These are phyloP conservation scores for Stentor coeruleus DNA, from an alignment of 73 alveolate species.

Conservation along the genomic window DNA sequence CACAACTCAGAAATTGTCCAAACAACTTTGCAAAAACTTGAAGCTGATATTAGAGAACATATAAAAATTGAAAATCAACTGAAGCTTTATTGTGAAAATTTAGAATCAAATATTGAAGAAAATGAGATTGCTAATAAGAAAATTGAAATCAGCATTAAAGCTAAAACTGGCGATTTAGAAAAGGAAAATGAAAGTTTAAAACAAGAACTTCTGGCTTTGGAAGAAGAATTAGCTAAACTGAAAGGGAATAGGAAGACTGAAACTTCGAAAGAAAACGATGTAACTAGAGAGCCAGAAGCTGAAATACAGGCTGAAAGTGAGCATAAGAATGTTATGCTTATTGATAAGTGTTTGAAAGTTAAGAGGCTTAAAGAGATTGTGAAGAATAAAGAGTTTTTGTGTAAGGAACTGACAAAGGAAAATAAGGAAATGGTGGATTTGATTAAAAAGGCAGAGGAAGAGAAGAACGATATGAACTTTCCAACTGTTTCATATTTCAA, in stretches of 20 bases:
- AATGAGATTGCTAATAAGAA: not conserved
- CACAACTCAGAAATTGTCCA: not conserved
- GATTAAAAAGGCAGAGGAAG: not conserved
- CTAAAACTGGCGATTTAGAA: not conserved
- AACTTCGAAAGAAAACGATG: not conserved
- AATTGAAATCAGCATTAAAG: not conserved
- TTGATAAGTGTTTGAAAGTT: not conserved
- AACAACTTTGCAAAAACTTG: constrained; percentile 7
- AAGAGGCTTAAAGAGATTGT: not conserved
- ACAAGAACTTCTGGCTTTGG: not conserved
- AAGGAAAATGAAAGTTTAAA: not conserved
- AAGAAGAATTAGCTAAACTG: not conserved
- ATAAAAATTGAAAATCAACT: constrained; percentile 6
- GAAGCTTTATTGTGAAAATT: constrained; percentile 1
- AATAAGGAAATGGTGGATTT: not conserved
- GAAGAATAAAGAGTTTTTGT: not conserved
- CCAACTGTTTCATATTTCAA: not conserved
- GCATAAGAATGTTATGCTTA: not conserved
- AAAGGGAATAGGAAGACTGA: too few relatives aligned
- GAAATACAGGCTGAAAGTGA: not conserved
- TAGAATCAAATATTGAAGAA: not conserved
- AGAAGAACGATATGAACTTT: not conserved
- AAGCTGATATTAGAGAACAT: constrained; percentile 23
- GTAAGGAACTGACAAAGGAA: constrained; percentile 5
- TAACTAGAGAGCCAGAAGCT: not conserved